Base-by-base conservation (phyloP, 2,329 filamentous ascomycete genomes). In the Simplicillium sp. region DNA sequence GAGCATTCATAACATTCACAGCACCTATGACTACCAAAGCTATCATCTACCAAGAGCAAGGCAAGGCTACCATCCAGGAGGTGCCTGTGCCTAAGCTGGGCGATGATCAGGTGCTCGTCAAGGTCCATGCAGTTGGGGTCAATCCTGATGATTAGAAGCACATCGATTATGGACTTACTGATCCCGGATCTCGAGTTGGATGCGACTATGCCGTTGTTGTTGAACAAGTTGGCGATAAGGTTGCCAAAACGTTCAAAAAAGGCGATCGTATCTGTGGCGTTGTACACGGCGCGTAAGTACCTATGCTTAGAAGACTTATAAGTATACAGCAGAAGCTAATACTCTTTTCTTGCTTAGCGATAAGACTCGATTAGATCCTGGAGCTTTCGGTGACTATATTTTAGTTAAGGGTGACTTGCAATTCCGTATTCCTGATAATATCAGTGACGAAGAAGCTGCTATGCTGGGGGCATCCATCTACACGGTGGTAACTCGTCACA, bases 181-280 rank as follows among this genome's bases (percentile, higher is more conserved):
- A 47, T 13, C 31, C 42, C 13, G 37, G 37, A 8, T 17, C 37
- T 18, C 50, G 48, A 15, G 50, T 60, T 31, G 69, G 67, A 12
- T 69, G 61, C 39, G 70, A 73, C 48, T 72, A 66, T 38, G 62
- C 63, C 29, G 69, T 70, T 35, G 48, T 66, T n/a, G 63, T 73
- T 2, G 60, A 68, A 38, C 58, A 67, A 42, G 58, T 73, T 31
- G 70, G 69, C 13, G 41, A 52, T 3, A 59, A 57, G 15, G 62
- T 71, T 28, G 64, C 56, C 18, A 64, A 65, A 46, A 3, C 4
- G 2, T 64, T 71, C 42, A 61, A 64, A 51, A 63, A 62, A 44
- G 70, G 70, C 2, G 70, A 74, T 44, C 62, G 67, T 31, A 56
- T 71, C 29, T 50, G 56, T 16, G 70, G 68, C 4, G 50, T 60